A percentile compares a stretch with the other conserved stretches of the same genome.
phyloP scores from a whole-genome alignment of 2,329 filamentous ascomycete genomes.

The Colletotrichum sojae region DNA sequence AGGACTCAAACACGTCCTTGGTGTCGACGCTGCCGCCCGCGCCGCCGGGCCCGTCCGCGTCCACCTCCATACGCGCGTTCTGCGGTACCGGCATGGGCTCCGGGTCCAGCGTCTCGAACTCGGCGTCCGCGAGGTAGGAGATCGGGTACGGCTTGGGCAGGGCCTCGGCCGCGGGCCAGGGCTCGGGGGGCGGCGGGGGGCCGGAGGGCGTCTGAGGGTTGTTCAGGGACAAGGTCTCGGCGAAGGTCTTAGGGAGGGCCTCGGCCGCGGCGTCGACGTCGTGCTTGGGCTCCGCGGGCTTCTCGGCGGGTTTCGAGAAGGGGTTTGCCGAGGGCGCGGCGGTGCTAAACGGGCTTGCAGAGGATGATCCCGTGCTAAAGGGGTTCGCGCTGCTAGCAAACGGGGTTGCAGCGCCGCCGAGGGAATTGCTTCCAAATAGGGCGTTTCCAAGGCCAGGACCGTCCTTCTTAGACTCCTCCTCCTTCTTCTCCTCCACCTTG shows the following conservation, averaged over 20 bases:
- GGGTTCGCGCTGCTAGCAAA: slow-evolving; percentile 66
- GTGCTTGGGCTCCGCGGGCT: slow-evolving; percentile 44
- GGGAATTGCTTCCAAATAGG: slow-evolving; percentile 76
- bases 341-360: slow-evolving; percentile 62
- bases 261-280: slow-evolving; percentile 32
- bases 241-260: slow-evolving; percentile 73
- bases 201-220: slow-evolving; percentile 56
- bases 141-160: slow-evolving; percentile 81
- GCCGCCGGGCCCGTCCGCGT: slow-evolving; percentile 52
- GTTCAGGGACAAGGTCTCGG: slow-evolving; percentile 83
- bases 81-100: slow-evolving; percentile 65
- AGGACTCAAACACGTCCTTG: slow-evolving; percentile 79
- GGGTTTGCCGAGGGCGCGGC: slow-evolving; percentile 47
- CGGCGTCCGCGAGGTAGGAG: slow-evolving; percentile 87
- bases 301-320: slow-evolving; percentile 49
- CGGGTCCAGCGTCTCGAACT: slow-evolving; percentile 88
- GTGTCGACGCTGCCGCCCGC: slow-evolving; percentile 57
- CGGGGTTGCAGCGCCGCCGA: slow-evolving; percentile 65
- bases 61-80: slow-evolving; percentile 64
- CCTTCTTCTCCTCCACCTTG: slow-evolving; percentile 52
- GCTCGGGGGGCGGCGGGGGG: slow-evolving; percentile 66
- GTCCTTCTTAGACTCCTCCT: slow-evolving; percentile 49
- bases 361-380: slow-evolving; percentile 31
- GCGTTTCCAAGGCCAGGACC: slow-evolving; percentile 72
- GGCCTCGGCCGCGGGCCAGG: slow-evolving; percentile 79